Evolutionary conservation across 106 monocot species (phyloP).

Genomic region (Platanthera guangdongensis): DNA sequence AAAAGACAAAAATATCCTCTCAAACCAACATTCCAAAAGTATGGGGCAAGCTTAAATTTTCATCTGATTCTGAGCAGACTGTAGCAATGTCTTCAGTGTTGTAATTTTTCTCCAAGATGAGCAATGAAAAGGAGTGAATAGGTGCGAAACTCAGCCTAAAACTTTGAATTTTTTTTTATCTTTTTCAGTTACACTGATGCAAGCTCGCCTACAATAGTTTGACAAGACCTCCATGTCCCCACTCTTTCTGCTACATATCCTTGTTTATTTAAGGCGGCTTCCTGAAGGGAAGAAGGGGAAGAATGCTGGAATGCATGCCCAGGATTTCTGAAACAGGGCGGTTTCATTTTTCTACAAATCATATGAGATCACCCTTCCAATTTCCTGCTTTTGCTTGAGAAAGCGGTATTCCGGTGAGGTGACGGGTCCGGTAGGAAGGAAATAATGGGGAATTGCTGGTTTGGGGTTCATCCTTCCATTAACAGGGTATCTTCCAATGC

Average conservation of each 20-base stretch:
- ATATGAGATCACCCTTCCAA: not conserved
- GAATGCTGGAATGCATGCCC: not conserved
- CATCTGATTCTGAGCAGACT: too few relatives aligned
- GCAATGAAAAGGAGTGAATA: not conserved
- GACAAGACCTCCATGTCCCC: not conserved
- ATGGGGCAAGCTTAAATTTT: too few relatives aligned
- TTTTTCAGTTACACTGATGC: not conserved
- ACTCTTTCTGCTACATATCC: not conserved
- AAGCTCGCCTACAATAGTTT: not conserved
- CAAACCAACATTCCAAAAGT: too few relatives aligned
- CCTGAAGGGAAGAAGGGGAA: not conserved
- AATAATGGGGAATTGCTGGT: constrained; percentile 70
- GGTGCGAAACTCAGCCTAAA: not conserved
- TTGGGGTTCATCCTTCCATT: constrained; percentile 25
- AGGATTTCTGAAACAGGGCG: not conserved
- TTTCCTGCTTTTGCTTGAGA: not conserved
- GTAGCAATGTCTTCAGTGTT: too few relatives aligned
- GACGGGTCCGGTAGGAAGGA: not conserved
- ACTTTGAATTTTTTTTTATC: not conserved
- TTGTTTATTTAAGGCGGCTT: not conserved
- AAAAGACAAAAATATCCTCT: too few relatives aligned
- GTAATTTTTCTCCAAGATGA: too few relatives aligned
- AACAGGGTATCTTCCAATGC: constrained; percentile 50
- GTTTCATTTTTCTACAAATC: not conserved
- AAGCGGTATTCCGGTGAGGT: not conserved